phyloP scores from a whole-genome alignment of 495 filamentous ascomycete species.

The Penicillium taxi region DNA sequence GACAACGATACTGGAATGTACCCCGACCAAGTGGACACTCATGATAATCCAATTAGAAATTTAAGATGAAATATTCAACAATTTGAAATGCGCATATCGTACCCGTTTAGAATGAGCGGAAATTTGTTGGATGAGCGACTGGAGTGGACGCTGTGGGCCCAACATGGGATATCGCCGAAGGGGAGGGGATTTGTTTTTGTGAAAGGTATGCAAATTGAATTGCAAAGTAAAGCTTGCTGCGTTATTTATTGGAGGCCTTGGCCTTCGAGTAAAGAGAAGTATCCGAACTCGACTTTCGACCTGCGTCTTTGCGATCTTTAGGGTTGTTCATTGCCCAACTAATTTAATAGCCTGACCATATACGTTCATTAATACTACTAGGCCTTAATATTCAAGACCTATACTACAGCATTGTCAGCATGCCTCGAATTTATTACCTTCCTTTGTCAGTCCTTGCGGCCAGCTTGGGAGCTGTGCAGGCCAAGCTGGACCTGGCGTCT shows the following conservation, averaged over 20 bases:
- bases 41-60: slow-evolving; percentile 10
- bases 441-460: slow-evolving; percentile 22
- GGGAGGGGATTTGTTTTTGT: slow-evolving; percentile 12
- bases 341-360: too few species aligned
- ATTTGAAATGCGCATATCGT: too few species aligned
- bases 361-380: too few species aligned
- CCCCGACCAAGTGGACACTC: background rate
- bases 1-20: slow-evolving; percentile 23
- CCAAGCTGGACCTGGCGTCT: slow-evolving; percentile 36
- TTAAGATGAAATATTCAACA: background rate
- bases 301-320: too few species aligned
- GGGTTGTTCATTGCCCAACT: too few species aligned
- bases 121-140: background rate
- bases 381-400: too few species aligned
- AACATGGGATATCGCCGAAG: slow-evolving; percentile 4
- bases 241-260: too few species aligned
- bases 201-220: slow-evolving; percentile 10
- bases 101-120: too few species aligned
- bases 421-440: slow-evolving; percentile 22
- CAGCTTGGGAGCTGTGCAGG: slow-evolving; percentile 27
- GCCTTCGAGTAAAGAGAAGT: too few species aligned
- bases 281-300: too few species aligned
- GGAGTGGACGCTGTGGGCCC: too few species aligned
- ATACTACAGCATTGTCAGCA: too few species aligned
- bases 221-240: slow-evolving; percentile 15